phyloP scores from a whole-genome alignment of 2,329 filamentous ascomycete genomes.

The Microsporum audouinii region DNA sequence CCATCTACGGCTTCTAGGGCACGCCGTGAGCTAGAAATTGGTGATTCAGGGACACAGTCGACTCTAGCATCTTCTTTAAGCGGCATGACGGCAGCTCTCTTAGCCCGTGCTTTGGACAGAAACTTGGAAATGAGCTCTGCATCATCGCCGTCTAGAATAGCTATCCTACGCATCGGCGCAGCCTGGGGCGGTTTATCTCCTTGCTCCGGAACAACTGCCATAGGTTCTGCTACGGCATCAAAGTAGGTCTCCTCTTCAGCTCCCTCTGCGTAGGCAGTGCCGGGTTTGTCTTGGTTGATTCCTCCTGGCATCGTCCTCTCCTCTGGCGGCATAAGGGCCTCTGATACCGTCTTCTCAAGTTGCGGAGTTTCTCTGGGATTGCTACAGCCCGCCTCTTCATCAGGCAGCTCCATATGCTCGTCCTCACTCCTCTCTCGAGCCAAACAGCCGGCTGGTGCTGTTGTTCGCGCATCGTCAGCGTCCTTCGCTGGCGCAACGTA shows the following conservation, averaged over 20 bases:
- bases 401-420: neutral
- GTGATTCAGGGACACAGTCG: neutral
- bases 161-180: conserved; percentile 10
- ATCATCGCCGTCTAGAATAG: conserved; percentile 31
- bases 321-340: neutral
- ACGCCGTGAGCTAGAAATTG: conserved; percentile 18
- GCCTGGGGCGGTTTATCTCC: neutral
- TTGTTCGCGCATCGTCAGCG: neutral
- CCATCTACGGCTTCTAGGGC: conserved; percentile 28
- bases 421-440: neutral
- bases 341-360: neutral
- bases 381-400: neutral
- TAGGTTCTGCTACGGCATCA: neutral
- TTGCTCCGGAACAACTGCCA: neutral
- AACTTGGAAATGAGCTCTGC: conserved; percentile 31
- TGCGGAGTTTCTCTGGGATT: neutral
- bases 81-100: conserved; percentile 17
- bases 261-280: neutral
- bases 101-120: conserved; percentile 31
- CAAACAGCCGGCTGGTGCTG: neutral
- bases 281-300: neutral
- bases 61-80: neutral
- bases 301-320: neutral
- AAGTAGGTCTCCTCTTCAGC: neutral
- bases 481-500: conserved; percentile 2